A percentile compares a stretch with the other conserved stretches of the same genome.
These are phyloP conservation scores for Venturia asperata DNA, from an alignment of 2,329 filamentous ascomycete genomes.

Conservation along the genomic window DNA sequence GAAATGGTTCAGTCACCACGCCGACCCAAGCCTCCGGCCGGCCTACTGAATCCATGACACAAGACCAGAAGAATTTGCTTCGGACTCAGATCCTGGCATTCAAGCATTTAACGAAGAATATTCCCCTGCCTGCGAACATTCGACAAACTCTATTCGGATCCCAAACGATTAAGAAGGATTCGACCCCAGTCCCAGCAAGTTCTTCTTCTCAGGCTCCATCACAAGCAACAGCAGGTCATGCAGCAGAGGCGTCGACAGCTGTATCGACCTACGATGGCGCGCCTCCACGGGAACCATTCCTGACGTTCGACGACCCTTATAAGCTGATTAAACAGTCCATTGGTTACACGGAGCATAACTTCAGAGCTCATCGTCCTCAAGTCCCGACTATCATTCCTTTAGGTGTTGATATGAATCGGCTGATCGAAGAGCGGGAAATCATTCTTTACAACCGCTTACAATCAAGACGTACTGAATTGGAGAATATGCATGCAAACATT, in stretches of 20 bases:
- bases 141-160: slow-evolving; percentile 78
- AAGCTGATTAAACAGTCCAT: slow-evolving; percentile 41
- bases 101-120: slow-evolving; percentile 81
- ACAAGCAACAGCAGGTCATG: slow-evolving; percentile 42
- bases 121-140: slow-evolving; percentile 68
- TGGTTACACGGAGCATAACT: slow-evolving; percentile 70
- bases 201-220: slow-evolving; percentile 44
- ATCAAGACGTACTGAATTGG: slow-evolving; percentile 76
- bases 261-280: slow-evolving; percentile 23
- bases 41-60: slow-evolving; percentile 4
- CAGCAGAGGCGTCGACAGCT: slow-evolving; percentile 34
- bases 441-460: slow-evolving; percentile 86
- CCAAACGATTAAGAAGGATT: slow-evolving; percentile 39
- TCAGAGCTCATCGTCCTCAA: slow-evolving; percentile 67
- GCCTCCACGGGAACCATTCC: slow-evolving; percentile 45
- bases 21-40: neutral
- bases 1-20: slow-evolving; percentile 16
- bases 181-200: slow-evolving; percentile 33
- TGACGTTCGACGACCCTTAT: slow-evolving; percentile 70
- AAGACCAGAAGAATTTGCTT: slow-evolving; percentile 63
- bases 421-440: slow-evolving; percentile 79
- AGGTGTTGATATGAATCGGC: slow-evolving; percentile 77
- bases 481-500: slow-evolving; percentile 75
- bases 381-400: slow-evolving; percentile 84
- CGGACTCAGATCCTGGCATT: slow-evolving; percentile 87